Conservation (phyloP, 257 asterid genomes). For the Primulina eburnea region DNA sequence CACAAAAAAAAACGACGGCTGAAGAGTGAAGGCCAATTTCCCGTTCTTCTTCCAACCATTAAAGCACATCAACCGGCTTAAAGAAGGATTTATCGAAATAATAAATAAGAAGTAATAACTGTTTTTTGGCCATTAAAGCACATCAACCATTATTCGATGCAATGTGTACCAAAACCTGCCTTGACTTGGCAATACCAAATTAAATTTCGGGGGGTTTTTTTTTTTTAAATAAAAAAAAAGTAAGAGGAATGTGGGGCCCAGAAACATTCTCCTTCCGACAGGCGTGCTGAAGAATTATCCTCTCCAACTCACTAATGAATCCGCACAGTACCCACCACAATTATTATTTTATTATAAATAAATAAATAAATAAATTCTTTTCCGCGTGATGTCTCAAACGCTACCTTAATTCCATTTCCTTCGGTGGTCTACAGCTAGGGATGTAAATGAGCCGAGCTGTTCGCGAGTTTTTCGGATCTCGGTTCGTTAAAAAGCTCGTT, state of each 20-base stretch:
- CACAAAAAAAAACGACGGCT: no score
- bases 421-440: no score
- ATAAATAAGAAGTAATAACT: not conserved
- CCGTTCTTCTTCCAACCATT: constrained; percentile 35
- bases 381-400: no score
- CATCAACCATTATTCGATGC: no score
- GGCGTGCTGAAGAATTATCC: constrained; percentile 29
- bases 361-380: no score
- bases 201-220: no score
- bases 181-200: not conserved
- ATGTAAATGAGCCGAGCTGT: no score
- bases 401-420: no score
- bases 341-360: not conserved
- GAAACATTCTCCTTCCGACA: constrained; percentile 34
- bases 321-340: constrained; percentile 8
- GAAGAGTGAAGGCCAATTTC: no score
- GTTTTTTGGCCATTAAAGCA: not conserved
- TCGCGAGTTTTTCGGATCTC: no score
- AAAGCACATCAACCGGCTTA: constrained; percentile 19
- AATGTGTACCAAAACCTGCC: not conserved
- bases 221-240: not conserved
- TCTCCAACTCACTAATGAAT: constrained; percentile 2
- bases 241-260: constrained; percentile 16
- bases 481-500: no score
- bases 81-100: constrained; percentile 9